phyloP scores from a whole-genome alignment of 192 early-diverging fungal genomes.

The Coemansia sp. region DNA sequence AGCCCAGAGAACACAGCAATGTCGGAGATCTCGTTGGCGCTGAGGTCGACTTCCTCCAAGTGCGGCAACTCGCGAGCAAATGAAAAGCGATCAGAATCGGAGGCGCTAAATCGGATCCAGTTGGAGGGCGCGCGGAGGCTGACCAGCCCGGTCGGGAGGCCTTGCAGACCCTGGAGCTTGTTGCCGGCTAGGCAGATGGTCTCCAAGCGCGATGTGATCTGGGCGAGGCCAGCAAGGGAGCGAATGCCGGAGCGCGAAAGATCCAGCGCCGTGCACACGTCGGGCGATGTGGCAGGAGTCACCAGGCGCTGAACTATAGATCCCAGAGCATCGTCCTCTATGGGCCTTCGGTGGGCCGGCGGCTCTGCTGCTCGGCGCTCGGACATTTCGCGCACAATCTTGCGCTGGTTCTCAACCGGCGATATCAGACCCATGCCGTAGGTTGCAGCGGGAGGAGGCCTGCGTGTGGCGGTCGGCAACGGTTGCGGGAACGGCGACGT shows the following conservation, averaged over 20 bases:
- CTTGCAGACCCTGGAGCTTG: conserved; percentile 45
- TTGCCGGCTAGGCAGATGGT: conserved; percentile 41
- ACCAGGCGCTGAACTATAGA: conserved; percentile 53
- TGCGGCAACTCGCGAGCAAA: conserved; percentile 56
- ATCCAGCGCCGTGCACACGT: conserved; percentile 43
- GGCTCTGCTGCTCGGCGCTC: conserved; percentile 29
- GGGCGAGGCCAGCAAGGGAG: conserved; percentile 38
- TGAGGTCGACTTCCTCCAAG: conserved; percentile 48
- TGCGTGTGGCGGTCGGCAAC: conserved; percentile 15
- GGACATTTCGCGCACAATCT: conserved; percentile 42
- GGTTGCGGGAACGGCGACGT: conserved; percentile 45
- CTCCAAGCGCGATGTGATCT: conserved; percentile 46
- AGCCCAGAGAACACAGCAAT: conserved; percentile 49
- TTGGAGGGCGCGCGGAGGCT: conserved; percentile 45
- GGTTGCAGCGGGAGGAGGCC: background rate
- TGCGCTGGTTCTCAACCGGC: conserved; percentile 42
- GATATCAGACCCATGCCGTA: conserved; percentile 47
- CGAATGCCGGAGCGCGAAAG: conserved; percentile 49
- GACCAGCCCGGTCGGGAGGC: conserved; percentile 43
- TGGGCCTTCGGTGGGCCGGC: conserved; percentile 15
- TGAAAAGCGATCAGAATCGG: conserved; percentile 23
- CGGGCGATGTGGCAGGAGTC: conserved; percentile 43
- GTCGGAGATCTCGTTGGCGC: conserved; percentile 51
- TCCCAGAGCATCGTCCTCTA: conserved; percentile 47
- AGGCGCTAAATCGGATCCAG: conserved; percentile 45